These are phyloP conservation scores for Chamaecrista fasciculata DNA, from an alignment of 306 rosid species.

Conservation along the genomic window DNA sequence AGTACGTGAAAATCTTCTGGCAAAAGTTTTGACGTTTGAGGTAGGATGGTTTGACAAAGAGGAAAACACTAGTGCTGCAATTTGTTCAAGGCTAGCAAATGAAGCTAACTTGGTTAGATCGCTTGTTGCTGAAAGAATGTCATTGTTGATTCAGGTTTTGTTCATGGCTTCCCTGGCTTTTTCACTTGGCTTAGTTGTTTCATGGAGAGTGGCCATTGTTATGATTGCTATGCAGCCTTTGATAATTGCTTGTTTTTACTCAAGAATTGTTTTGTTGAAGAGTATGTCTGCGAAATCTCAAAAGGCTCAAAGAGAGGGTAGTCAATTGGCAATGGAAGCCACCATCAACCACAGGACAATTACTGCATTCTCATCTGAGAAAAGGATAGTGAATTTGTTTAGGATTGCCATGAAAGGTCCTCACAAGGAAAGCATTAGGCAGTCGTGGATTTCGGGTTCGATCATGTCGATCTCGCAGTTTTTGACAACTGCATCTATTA, in stretches of 20 bases:
- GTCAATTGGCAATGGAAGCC: conserved; percentile 84
- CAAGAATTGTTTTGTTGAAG: conserved; percentile 59
- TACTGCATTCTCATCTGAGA: conserved; percentile 78
- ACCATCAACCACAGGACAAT: conserved; percentile 65
- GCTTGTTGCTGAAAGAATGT: conserved; percentile 92
- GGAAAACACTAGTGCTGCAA: conserved; percentile 90
- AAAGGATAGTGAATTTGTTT: conserved; percentile 51
- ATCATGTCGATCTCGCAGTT: conserved; percentile 57
- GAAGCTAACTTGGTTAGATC: conserved; percentile 96
- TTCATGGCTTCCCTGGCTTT: conserved; percentile 54
- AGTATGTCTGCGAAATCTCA: conserved; percentile 58
- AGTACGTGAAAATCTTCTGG: conserved; percentile 86
- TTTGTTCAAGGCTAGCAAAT: conserved; percentile 80
- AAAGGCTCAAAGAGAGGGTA: conserved; percentile 61
- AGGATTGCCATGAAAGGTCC: conserved; percentile 57
- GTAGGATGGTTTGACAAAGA: conserved; percentile 97
- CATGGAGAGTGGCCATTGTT: conserved; percentile 80
- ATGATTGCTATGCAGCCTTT: conserved; percentile 82
- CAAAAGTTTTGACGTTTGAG: conserved; percentile 76
- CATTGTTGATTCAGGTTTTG: conserved; percentile 71
- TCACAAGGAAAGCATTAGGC: conserved; percentile 56
- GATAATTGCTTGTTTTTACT: conserved; percentile 60
- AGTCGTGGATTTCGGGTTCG: conserved; percentile 71
- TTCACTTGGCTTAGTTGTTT: conserved; percentile 40
- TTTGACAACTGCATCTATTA: conserved; percentile 53